These are phyloP conservation scores for Penicillium sp. DNA, from an alignment of 2,329 filamentous ascomycete species.

Conservation along the genomic window DNA sequence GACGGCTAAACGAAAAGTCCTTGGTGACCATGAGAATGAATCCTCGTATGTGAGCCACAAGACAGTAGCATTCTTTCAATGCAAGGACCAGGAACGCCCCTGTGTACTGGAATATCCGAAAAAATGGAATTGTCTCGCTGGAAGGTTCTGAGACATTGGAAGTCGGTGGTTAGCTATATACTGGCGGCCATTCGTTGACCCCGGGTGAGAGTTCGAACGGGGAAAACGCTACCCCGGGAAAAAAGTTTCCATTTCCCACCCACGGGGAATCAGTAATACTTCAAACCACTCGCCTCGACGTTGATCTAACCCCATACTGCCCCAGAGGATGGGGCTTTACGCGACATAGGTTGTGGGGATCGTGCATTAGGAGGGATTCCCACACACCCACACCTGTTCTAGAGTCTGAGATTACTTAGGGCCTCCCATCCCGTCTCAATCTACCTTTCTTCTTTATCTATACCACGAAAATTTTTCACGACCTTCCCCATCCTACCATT, in stretches of 20 bases:
- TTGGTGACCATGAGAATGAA: not conserved
- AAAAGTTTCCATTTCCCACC: conserved; percentile 10
- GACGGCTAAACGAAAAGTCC: conserved; percentile 12
- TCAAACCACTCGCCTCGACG: conserved; percentile 17
- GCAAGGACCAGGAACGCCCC: not conserved
- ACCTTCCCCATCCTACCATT: not conserved
- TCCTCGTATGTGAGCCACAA: not conserved
- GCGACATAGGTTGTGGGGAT: conserved; percentile 28
- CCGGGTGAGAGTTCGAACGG: conserved; percentile 31
- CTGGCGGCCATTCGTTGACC: conserved; percentile 12
- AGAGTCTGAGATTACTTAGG: conserved; percentile 20
- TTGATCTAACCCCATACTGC: conserved; percentile 26
- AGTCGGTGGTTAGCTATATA: conserved; percentile 6
- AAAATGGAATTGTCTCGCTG: not conserved
- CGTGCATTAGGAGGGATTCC: conserved; percentile 20
- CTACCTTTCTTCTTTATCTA: conserved; percentile 8
- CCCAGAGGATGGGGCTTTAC: conserved; percentile 26
- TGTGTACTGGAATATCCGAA: not conserved
- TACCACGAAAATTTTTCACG: conserved; percentile 3
- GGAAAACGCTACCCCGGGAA: conserved; percentile 35
- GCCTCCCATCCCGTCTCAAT: conserved; percentile 11
- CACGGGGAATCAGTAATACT: conserved; percentile 15
- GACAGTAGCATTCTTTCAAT: not conserved
- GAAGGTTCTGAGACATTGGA: not conserved
- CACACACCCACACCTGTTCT: conserved; percentile 16